Base-by-base conservation (phyloP, 2,329 filamentous ascomycete species). In the Penicillium occitanis region DNA sequence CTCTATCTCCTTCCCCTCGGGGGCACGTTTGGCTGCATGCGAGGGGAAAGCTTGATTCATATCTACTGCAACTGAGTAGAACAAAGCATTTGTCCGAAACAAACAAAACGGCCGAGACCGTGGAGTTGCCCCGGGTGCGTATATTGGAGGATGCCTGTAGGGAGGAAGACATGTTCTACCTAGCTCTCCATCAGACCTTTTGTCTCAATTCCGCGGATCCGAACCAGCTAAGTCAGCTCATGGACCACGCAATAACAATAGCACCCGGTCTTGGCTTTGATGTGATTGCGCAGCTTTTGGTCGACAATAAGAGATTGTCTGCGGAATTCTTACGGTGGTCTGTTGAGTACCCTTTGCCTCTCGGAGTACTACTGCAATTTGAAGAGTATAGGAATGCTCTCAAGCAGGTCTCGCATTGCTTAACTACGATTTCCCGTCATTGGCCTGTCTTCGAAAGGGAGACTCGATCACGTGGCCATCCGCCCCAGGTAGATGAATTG, bases 121-220 rank as follows among this genome's bases (percentile, higher is more conserved):
- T 76, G 71, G 73, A 53, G 78, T 78, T 28, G 10, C 71, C 74
- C 17, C 82, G 90, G 35, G 79, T 87, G 40, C 69, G 74, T n/a
- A 80, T 90, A 7, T 77, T 93, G 13, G 72, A 69, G 30, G 79
- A 86, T 28, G 90, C 90, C 1, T 89, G 87, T 69, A 51, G 68
- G 1, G 70, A 73, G 0, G 75, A 82, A 4, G 91, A 93, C 73
- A 68, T 80, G 57, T 86, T 90, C 72, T 93, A 89, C 72, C 70
- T 92, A 60, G 80, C 84, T 5, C 73, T 91, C 13, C 89, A 91
- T 72, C 89, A 91, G 72, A 67, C 90, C 1, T 88, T 87, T 73
- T 90, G 88, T 72, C 72, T 84, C 22, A 86, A 85, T 83, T 83
- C 82, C 3, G 65, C 77, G 2, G 73, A 79, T 19, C 77, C 74